Conservation (phyloP, 2,329 filamentous ascomycete genomes). For the Sporothrix phasma region DNA sequence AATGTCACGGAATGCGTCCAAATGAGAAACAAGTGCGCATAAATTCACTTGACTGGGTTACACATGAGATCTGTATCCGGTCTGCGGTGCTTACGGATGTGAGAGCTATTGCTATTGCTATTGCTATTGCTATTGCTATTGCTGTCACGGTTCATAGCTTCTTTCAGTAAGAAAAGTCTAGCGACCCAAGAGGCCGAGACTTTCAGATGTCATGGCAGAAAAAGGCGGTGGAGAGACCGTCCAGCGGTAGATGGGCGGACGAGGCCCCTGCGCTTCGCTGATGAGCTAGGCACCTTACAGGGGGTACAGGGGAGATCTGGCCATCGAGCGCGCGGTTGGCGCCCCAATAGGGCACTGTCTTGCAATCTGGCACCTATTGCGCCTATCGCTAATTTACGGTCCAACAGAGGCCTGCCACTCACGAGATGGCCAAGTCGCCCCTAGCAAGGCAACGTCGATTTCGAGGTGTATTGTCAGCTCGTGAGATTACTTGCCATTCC, state of each 20-base stretch:
- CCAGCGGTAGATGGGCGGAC: background rate
- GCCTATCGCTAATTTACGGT: background rate
- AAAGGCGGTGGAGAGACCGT: constrained; percentile 12
- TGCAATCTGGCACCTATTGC: background rate
- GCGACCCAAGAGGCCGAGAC: background rate
- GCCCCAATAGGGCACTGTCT: no score
- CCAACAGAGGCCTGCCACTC: background rate
- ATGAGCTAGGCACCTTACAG: background rate
- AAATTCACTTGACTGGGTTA: no score
- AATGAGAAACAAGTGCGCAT: no score
- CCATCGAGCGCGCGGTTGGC: background rate
- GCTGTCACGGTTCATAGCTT: background rate
- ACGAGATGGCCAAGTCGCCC: background rate
- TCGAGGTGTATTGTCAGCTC: background rate
- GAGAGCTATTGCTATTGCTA: no score
- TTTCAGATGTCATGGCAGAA: constrained; percentile 13
- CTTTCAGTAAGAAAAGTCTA: background rate
- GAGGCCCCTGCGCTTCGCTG: background rate
- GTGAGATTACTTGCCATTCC: background rate
- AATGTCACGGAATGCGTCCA: no score
- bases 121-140: no score
- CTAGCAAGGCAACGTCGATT: background rate
- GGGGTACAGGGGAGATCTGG: constrained; percentile 2
- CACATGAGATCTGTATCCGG: no score
- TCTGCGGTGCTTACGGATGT: no score